Percentiles rank a stretch among this genome's conserved stretches.
Conservation (phyloP, 1,284 basidiomycete species). For the Peniophora sp. region DNA sequence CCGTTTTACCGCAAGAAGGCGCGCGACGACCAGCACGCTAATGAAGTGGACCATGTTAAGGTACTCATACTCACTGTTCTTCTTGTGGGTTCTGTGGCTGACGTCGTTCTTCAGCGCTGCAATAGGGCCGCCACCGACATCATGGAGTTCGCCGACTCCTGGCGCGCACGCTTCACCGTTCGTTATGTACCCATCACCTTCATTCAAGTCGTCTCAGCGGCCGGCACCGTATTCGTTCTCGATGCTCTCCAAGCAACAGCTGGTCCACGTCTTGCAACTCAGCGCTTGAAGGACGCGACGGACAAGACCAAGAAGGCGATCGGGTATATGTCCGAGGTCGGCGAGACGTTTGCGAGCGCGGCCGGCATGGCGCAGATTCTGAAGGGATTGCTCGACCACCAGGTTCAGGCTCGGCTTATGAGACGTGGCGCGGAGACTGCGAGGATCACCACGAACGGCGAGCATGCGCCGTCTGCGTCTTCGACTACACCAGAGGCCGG, state of each 20-base stretch:
- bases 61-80: constrained; percentile 18
- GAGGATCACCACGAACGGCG: too few relatives aligned
- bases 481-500: too few relatives aligned
- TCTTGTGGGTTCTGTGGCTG: neutral
- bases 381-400: constrained; percentile 22
- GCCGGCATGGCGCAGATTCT: constrained; percentile 38
- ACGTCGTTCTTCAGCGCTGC: constrained; percentile 37
- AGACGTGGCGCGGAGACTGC: constrained; percentile 18
- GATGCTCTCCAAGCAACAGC: constrained; percentile 47
- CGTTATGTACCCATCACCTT: constrained; percentile 57
- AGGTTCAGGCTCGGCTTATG: constrained; percentile 21
- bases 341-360: constrained; percentile 43
- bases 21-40: constrained; percentile 29
- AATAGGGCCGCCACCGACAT: constrained; percentile 59
- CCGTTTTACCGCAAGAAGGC: constrained; percentile 53
- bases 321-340: constrained; percentile 40
- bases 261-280: constrained; percentile 24
- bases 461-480: too few relatives aligned
- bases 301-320: constrained; percentile 37
- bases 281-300: constrained; percentile 26
- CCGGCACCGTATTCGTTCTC: constrained; percentile 56
- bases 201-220: constrained; percentile 56
- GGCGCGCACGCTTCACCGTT: constrained; percentile 48
- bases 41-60: constrained; percentile 44
- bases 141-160: constrained; percentile 49